Conservation (phyloP, 139 green algal genomes). For the Chlamydomonas incerta region DNA sequence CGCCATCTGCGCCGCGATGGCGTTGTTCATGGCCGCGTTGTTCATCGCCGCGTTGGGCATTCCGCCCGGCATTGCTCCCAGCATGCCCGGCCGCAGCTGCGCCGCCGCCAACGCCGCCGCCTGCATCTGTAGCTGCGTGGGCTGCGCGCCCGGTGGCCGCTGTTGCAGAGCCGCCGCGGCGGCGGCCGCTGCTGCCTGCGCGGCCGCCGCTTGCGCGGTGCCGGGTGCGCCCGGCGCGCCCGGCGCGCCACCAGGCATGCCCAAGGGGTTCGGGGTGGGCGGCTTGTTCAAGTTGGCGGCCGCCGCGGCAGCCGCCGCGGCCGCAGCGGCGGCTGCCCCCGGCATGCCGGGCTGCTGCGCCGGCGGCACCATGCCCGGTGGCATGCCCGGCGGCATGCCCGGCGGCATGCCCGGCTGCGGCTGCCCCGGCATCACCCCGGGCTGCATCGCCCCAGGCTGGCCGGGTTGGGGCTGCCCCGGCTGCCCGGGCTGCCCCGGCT, state of each 20-base stretch:
- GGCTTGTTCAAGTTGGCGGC: constrained; percentile 23
- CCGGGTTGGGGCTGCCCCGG: background rate
- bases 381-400: background rate
- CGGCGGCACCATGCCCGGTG: background rate
- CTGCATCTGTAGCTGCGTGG: constrained; percentile 23
- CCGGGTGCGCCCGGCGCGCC: background rate
- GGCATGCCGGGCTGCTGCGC: background rate
- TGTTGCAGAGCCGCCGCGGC: background rate
- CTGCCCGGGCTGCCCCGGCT: background rate
- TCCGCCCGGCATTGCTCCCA: constrained; percentile 21
- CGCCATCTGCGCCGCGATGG: too few species aligned
- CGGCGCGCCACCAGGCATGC: background rate
- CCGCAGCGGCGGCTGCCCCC: background rate
- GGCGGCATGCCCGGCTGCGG: constrained; percentile 1
- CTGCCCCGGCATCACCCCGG: background rate
- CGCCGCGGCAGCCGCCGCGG: background rate
- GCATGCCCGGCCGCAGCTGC: constrained; percentile 7
- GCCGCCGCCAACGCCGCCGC: constrained; percentile 20
- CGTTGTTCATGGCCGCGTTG: too few species aligned
- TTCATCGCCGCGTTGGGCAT: background rate
- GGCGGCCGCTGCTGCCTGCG: background rate
- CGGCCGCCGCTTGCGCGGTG: background rate
- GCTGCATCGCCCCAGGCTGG: background rate
- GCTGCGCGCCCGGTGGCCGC: constrained; percentile 1
- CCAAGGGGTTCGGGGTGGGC: constrained; percentile 7